Evolutionary conservation across 257 asterid genomes (phyloP), one percentile per base, ranked within the genome.

Genomic region (Capsicum chinense): DNA sequence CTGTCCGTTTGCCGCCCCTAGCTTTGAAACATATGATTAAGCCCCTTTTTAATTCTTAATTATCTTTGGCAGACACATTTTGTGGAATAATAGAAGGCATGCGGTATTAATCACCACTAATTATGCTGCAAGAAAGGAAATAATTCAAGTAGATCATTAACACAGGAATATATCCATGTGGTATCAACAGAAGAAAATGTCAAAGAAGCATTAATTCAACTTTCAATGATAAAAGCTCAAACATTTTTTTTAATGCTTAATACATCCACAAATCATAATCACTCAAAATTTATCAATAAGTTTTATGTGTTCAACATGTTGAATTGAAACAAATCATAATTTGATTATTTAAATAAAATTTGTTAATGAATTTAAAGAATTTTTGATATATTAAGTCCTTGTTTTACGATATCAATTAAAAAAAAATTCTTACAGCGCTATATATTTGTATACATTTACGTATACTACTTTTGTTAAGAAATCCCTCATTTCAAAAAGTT

Each of bases 101-200:
- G 81, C 50, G 81, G 60, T 50, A 50, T 76, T 76, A 54, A 70
- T 26, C 13, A 50, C 21, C 81, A 54, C 63, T 26, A 52, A 52
- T 76, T 76, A 76, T 26, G 44, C 21, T 52, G 81, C 62, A 74
- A 12, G 15, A 12, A 52, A 8, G 4, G 42, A 21, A 76, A 52
- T 52, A 76, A 3, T 50, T 21, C 26, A 3, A 39, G 11, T 68
- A 21, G 9, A 52, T 10, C 47, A 52, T 19, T 76, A 13, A 26
- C 5, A 52, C 2, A 54, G 15, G 81, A 52, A 76, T 52, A 76
- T 52, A 76, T 52, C 63, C 81, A 76, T 13, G 63, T 76, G 62
- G 2, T 44, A 50, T 74, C 33, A 12, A 74, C 13, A 50, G n/a
- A 50, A 1, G 42, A 74, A 74, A 50, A 74, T 50, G 57, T 74